Base-by-base conservation (phyloP, 164 flowering plant species). In the Taxillus chinensis region DNA sequence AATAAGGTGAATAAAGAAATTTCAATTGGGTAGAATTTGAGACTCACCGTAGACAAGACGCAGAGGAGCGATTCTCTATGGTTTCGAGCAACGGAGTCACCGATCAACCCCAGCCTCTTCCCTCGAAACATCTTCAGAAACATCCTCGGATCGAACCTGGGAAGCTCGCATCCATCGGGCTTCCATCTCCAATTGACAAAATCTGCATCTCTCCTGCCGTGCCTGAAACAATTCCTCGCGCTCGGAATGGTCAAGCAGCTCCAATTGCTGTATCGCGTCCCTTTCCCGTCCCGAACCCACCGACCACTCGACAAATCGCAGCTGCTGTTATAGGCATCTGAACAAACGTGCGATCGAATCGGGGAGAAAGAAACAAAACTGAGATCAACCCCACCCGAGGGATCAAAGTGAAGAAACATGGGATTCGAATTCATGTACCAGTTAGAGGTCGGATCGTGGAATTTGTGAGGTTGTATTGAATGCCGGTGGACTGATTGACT, bases 141-240 rank as follows among this genome's bases (percentile, higher is more conserved):
- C 67, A 74, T 76, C 8, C 62, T 60, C 0, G 96, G 90, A 50
- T 84, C 70, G 68, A 89, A 83, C 13, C 75, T 57, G 2, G 86
- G 86, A 4, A 89, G 60, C 41, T 86, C 86, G 56, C 96, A 89
- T 7, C 65, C 87, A 53, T 86, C 73, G 5, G 92, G 96, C 62
- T 86, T 77, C 96, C 96, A 89, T 63, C 76, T 78, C 92, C 90
- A 89, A 39, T 82, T 83, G 85, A 89, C 66, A 77, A 75, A 89
- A 1, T 69, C 87, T 0, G 65, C 53, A 55, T 89, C 85, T 0
- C 90, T 92, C 6, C 90, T 62, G 3, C 96, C 92, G 62, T 84
- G 78, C 48, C 78, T 86, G 81, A 84, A 82, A 77, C 96, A 88
- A 54, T 89, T 86, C 52, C 84, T 87, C 17, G 82, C 90, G 52